phyloP scores from a whole-genome alignment of 169 alveolate species.

The Cryptosporidium xiaoi region DNA sequence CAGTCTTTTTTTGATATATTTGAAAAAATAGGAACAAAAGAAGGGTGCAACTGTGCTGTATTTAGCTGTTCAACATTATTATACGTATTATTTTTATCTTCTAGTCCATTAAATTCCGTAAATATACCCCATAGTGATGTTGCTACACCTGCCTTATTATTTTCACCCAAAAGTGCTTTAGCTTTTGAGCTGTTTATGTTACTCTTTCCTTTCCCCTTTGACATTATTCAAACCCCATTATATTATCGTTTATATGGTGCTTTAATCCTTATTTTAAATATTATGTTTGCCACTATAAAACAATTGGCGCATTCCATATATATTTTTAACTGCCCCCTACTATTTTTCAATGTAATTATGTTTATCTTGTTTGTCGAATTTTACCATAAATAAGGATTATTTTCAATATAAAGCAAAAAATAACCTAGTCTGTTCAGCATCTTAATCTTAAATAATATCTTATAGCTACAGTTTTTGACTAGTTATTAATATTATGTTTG shows the following conservation, averaged over 20 bases:
- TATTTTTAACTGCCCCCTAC: too few species aligned
- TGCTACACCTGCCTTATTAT: constrained; percentile 30
- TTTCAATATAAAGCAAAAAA: too few species aligned
- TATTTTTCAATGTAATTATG: too few species aligned
- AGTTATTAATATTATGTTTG: too few species aligned
- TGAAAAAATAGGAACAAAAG: constrained; percentile 41
- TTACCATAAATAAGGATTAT: too few species aligned
- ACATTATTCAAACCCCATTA: not conserved
- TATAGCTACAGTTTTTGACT: too few species aligned
- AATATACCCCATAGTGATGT: constrained; percentile 59
- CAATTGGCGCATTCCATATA: not conserved
- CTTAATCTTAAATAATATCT: too few species aligned
- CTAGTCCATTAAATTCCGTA: constrained; percentile 13
- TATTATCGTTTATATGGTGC: too few species aligned
- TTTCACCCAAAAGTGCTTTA: constrained; percentile 9
- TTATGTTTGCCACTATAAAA: not conserved
- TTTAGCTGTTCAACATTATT: constrained; percentile 10
- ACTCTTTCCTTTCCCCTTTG: constrained; percentile 24
- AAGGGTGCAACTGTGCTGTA: constrained; percentile 5
- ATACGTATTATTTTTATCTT: not conserved
- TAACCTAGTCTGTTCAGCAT: too few species aligned
- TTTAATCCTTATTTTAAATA: not conserved
- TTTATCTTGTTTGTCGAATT: too few species aligned
- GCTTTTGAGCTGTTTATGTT: constrained; percentile 54
- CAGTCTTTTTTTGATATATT: constrained; percentile 55